Evolutionary conservation across 805 yeast genomes (phyloP).

Genomic region (Yarrowia porcina): DNA sequence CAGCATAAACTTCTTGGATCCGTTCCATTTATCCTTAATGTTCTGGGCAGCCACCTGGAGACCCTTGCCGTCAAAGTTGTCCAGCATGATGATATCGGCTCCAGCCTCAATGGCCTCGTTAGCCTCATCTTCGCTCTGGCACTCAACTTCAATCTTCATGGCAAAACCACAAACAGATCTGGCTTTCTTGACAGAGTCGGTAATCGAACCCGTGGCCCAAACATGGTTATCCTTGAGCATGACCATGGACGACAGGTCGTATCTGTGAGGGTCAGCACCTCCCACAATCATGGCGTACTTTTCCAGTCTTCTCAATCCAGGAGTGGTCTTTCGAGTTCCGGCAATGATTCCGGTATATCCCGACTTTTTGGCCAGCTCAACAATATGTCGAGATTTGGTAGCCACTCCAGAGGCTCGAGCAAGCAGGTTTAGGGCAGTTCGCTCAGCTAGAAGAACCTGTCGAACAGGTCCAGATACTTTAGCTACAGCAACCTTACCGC

Average conservation of each 20-base stretch:
- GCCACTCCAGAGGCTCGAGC: constrained; percentile 88
- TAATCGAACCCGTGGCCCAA: constrained; percentile 89
- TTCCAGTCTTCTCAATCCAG: constrained; percentile 83
- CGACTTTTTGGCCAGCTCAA: constrained; percentile 56
- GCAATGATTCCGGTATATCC: constrained; percentile 86
- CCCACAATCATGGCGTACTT: constrained; percentile 95
- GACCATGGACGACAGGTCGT: constrained; percentile 88
- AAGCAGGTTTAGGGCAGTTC: constrained; percentile 78
- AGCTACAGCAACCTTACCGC: constrained; percentile 69
- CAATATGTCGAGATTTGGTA: constrained; percentile 60
- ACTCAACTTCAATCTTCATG: constrained; percentile 88
- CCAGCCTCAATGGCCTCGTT: constrained; percentile 91
- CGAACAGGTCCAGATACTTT: constrained; percentile 76
- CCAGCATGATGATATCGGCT: constrained; percentile 93
- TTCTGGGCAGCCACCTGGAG: constrained; percentile 61
- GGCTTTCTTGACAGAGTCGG: constrained; percentile 75
- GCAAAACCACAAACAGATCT: constrained; percentile 83
- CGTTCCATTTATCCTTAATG: constrained; percentile 56
- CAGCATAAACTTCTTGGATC: constrained; percentile 53
- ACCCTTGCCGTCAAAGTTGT: constrained; percentile 70
- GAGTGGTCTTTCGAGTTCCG: constrained; percentile 96
- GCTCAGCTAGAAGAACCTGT: constrained; percentile 74
- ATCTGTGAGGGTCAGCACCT: constrained; percentile 89
- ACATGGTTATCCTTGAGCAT: constrained; percentile 95
- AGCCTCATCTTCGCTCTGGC: constrained; percentile 80